These are phyloP conservation scores for Chloranthus sessilifolius DNA, from an alignment of 164 flowering plant species.

Conservation along the genomic window DNA sequence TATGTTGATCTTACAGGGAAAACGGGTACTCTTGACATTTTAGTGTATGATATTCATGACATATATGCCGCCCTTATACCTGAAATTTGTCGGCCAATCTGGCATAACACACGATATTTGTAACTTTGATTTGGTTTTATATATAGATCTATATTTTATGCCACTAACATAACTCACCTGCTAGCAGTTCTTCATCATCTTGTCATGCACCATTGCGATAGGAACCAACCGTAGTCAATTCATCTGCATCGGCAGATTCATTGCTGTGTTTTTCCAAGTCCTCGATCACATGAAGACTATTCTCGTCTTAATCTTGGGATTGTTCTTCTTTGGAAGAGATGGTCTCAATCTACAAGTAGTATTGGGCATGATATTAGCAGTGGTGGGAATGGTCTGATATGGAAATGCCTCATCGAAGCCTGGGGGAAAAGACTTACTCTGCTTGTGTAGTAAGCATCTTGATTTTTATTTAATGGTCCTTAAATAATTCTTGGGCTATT, in stretches of 20 bases:
- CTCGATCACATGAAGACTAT: slow-evolving; percentile 88
- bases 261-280: slow-evolving; percentile 83
- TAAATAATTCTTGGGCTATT: too few relatives aligned
- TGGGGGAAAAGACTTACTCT: slow-evolving; percentile 91
- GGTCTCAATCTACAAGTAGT: slow-evolving; percentile 81
- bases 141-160: too few relatives aligned
- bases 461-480: too few relatives aligned
- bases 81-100: too few relatives aligned
- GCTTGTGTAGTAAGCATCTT: too few relatives aligned
- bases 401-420: slow-evolving; percentile 80
- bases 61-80: too few relatives aligned
- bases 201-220: slow-evolving; percentile 74
- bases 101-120: too few relatives aligned
- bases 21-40: too few relatives aligned
- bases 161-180: too few relatives aligned
- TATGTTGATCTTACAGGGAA: too few relatives aligned
- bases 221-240: slow-evolving; percentile 86
- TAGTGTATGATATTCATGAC: too few relatives aligned
- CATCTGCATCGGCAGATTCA: slow-evolving; percentile 90
- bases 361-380: slow-evolving; percentile 76
- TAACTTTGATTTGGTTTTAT: too few relatives aligned
- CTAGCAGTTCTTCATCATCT: slow-evolving; percentile 58
- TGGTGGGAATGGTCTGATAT: slow-evolving; percentile 86
- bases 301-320: slow-evolving; percentile 66
- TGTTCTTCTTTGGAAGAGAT: slow-evolving; percentile 81